phyloP scores from a whole-genome alignment of 179 eudicot genomes.

The Vitellaria paradoxa region DNA sequence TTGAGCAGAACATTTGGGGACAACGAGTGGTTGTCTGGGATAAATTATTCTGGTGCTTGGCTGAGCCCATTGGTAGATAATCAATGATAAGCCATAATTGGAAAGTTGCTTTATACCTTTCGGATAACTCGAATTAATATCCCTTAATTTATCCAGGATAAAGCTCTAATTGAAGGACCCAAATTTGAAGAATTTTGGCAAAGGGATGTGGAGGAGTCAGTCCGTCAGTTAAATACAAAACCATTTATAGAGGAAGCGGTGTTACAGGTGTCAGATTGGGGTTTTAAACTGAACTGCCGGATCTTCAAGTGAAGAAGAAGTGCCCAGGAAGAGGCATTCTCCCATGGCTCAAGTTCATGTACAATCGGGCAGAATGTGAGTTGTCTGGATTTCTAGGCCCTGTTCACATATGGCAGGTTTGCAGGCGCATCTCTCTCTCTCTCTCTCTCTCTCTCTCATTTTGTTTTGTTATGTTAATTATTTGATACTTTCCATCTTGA shows the following conservation, averaged over 20 bases:
- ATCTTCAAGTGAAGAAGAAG: slow-evolving; percentile 60
- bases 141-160: slow-evolving; percentile 48
- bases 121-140: neutral
- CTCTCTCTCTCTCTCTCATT: too few species aligned
- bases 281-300: slow-evolving; percentile 67
- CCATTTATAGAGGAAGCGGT: slow-evolving; percentile 78
- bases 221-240: slow-evolving; percentile 53
- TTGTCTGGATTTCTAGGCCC: slow-evolving; percentile 73
- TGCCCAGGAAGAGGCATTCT: slow-evolving; percentile 67
- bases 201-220: slow-evolving; percentile 80
- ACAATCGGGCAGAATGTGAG: slow-evolving; percentile 57
- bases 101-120: neutral
- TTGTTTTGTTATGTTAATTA: too few species aligned
- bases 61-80: neutral
- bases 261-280: slow-evolving; percentile 77
- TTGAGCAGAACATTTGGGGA: too few species aligned
- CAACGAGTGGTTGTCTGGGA: too few species aligned
- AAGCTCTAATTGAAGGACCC: slow-evolving; percentile 38
- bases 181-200: slow-evolving; percentile 76
- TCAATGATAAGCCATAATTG: neutral
- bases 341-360: slow-evolving; percentile 69
- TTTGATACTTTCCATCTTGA: too few species aligned
- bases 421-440: neutral
- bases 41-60: too few species aligned
- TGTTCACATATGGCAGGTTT: slow-evolving; percentile 92